phyloP scores from a whole-genome alignment of 2,329 filamentous ascomycete genomes.

The Aspergillus ustus region DNA sequence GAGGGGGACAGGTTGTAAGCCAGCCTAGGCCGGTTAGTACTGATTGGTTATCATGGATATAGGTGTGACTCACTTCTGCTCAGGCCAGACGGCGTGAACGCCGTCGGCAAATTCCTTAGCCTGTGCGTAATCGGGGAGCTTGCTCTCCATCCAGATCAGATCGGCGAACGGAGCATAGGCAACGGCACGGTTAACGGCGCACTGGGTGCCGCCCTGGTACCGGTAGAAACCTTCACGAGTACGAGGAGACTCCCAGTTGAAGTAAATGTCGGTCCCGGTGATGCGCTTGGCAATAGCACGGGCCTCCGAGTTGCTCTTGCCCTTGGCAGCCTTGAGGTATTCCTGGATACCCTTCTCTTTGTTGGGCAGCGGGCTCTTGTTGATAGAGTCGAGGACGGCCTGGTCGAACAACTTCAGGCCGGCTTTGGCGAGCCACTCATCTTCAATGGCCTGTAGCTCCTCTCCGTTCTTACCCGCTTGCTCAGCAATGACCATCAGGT shows the following conservation, averaged over 20 bases:
- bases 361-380: conserved; percentile 65
- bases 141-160: conserved; percentile 99
- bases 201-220: conserved; percentile 87
- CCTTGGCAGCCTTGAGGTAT: conserved; percentile 71
- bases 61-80: conserved; percentile 77
- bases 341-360: conserved; percentile 69
- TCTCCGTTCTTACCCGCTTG: conserved; percentile 76
- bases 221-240: conserved; percentile 96
- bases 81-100: conserved; percentile 91
- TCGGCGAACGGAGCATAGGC: conserved; percentile 94
- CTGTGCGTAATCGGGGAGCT: conserved; percentile 88
- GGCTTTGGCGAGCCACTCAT: conserved; percentile 80
- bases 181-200: conserved; percentile 85
- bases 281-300: conserved; percentile 77
- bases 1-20: conserved; percentile 98
- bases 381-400: conserved; percentile 82
- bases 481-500: conserved; percentile 89
- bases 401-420: conserved; percentile 88
- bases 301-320: conserved; percentile 84
- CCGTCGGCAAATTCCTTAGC: conserved; percentile 91
- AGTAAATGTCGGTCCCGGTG: conserved; percentile 81
- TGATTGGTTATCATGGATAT: neutral
- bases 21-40: conserved; percentile 61
- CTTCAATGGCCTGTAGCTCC: conserved; percentile 88
- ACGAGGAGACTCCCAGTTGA: conserved; percentile 92